A percentile compares a stretch with the other conserved stretches of the same genome.
Conservation (phyloP, 2,329 filamentous ascomycete genomes). For the Sclerotinia borealis region DNA sequence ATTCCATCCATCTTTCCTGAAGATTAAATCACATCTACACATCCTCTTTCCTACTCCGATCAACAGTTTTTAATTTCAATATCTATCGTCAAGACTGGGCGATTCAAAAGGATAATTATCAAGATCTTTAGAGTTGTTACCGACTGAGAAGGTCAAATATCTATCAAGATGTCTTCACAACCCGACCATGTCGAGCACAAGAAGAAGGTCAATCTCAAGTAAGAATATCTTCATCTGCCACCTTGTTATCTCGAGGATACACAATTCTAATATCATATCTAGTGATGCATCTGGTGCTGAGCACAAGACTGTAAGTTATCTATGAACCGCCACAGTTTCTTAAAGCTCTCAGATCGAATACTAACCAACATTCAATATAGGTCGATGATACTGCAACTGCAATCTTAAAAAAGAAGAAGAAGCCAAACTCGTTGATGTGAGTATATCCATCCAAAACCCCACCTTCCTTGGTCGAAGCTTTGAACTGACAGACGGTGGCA, state of each 20-base stretch:
- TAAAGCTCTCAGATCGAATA: slow-evolving; percentile 24
- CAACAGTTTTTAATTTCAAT: background rate
- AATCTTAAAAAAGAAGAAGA: slow-evolving; percentile 99
- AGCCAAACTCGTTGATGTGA: slow-evolving; percentile 97
- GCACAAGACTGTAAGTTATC: slow-evolving; percentile 65
- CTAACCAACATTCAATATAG: slow-evolving; percentile 45
- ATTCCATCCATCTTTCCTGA: background rate
- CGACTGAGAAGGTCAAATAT: slow-evolving; percentile 4
- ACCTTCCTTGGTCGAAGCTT: slow-evolving; percentile 18
- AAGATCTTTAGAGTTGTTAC: background rate
- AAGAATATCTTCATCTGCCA: slow-evolving; percentile 36
- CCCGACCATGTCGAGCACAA: slow-evolving; percentile 59
- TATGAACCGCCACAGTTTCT: slow-evolving; percentile 23
- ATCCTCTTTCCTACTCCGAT: background rate
- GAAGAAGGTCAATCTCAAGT: slow-evolving; percentile 81
- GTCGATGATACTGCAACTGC: slow-evolving; percentile 90
- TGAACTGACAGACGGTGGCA: slow-evolving; percentile 31
- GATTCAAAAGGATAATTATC: background rate
- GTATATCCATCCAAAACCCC: slow-evolving; percentile 32
- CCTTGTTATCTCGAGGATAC: slow-evolving; percentile 1
- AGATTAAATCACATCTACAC: background rate
- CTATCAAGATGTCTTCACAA: slow-evolving; percentile 66
- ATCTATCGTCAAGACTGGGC: background rate
- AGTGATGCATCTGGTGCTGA: slow-evolving; percentile 89
- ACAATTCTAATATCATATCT: slow-evolving; percentile 35